Percentiles rank a stretch among this genome's conserved stretches.
These are phyloP conservation scores for Lecanicillium sp. DNA, from an alignment of 2,329 filamentous ascomycete genomes.

Conservation along the genomic window DNA sequence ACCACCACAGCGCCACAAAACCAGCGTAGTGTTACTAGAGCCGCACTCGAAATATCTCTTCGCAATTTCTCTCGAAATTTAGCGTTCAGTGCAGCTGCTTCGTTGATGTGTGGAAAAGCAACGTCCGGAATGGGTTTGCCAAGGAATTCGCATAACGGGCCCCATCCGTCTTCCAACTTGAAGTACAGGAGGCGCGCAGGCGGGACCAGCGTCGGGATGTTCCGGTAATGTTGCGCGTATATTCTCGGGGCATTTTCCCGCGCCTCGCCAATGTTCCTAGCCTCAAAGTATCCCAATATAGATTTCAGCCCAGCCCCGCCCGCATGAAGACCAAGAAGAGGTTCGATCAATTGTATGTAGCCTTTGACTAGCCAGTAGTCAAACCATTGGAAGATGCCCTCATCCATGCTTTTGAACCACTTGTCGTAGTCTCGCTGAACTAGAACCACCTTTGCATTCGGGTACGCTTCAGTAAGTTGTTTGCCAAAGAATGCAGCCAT, in stretches of 20 bases:
- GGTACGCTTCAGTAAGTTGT: slow-evolving; percentile 18
- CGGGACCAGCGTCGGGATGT: slow-evolving; percentile 15
- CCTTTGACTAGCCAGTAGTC: background rate
- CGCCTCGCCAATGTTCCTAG: background rate
- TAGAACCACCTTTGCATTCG: slow-evolving; percentile 21
- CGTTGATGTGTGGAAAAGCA: slow-evolving; percentile 21
- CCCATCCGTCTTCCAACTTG: slow-evolving; percentile 21
- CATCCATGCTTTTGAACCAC: slow-evolving; percentile 18
- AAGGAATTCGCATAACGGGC: slow-evolving; percentile 24
- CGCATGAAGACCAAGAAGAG: background rate
- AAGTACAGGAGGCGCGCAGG: slow-evolving; percentile 19
- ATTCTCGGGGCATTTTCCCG: slow-evolving; percentile 9
- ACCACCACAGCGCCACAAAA: too few relatives aligned
- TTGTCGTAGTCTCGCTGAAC: slow-evolving; percentile 18
- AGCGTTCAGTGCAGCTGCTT: slow-evolving; percentile 4
- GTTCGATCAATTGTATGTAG: background rate
- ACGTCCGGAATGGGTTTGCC: slow-evolving; percentile 20
- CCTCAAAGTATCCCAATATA: slow-evolving; percentile 9
- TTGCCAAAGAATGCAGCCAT: slow-evolving; percentile 15
- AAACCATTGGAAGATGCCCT: slow-evolving; percentile 11
- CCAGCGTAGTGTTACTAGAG: too few relatives aligned
- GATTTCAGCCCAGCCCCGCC: slow-evolving; percentile 6
- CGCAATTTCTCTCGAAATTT: too few relatives aligned
- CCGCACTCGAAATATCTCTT: too few relatives aligned
- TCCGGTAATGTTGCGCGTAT: slow-evolving; percentile 19